Conservation (phyloP, 2,329 filamentous ascomycete species). For the Cladophialophora yegresii region DNA sequence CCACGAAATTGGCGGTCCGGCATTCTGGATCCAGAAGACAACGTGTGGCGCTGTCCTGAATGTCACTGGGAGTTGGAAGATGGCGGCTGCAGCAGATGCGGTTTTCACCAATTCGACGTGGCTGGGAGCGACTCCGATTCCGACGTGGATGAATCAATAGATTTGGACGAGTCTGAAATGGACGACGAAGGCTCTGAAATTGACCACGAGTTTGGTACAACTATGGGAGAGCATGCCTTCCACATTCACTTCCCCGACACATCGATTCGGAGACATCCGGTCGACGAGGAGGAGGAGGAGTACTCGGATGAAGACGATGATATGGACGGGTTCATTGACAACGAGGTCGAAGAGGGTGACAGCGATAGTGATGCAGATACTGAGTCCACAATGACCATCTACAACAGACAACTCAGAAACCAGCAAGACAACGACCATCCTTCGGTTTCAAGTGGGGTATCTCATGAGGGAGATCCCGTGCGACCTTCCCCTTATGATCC, state of each 20-base stretch:
- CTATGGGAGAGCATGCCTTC: slow-evolving; percentile 13
- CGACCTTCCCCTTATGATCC: background rate
- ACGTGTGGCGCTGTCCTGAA: slow-evolving; percentile 63
- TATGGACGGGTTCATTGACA: slow-evolving; percentile 33
- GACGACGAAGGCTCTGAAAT: slow-evolving; percentile 29
- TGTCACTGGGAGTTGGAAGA: slow-evolving; percentile 67
- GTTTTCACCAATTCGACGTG: slow-evolving; percentile 42
- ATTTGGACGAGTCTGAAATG: slow-evolving; percentile 20
- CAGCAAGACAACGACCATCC: background rate
- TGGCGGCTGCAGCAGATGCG: slow-evolving; percentile 59
- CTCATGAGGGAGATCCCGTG: background rate
- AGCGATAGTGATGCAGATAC: slow-evolving; percentile 27
- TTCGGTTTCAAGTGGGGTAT: background rate
- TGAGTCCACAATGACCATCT: slow-evolving; percentile 22
- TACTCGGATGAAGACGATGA: slow-evolving; percentile 28
- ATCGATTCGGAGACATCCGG: background rate
- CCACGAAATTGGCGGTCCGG: slow-evolving; percentile 37
- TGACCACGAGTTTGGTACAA: slow-evolving; percentile 21
- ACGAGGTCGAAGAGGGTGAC: slow-evolving; percentile 22
- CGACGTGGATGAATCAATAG: slow-evolving; percentile 13
- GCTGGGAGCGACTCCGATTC: slow-evolving; percentile 40
- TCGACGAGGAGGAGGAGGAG: slow-evolving; percentile 17
- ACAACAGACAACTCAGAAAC: slow-evolving; percentile 1
- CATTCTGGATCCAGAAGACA: slow-evolving; percentile 58
- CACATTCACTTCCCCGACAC: slow-evolving; percentile 11